A percentile compares a stretch with the other conserved stretches of the same genome.
Conservation (phyloP, 306 rosid species). For the Quercus ilex region DNA sequence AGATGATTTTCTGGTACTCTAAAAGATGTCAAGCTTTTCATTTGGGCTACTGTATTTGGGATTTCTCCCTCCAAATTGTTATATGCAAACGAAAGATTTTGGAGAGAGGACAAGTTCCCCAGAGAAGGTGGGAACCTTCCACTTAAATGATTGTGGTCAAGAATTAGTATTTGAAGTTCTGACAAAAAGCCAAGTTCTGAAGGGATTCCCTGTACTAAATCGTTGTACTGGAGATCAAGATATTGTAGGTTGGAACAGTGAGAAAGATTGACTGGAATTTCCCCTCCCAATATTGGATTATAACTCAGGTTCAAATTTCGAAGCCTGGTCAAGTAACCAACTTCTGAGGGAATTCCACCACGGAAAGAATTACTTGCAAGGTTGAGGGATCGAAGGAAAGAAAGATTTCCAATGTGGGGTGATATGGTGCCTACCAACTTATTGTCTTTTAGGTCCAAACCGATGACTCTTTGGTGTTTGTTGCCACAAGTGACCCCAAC, state of each 20-base stretch:
- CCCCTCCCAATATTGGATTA: not conserved
- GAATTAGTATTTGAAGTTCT: not conserved
- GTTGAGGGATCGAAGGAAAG: not conserved
- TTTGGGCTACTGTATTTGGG: not conserved
- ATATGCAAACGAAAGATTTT: not conserved
- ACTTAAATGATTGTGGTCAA: not conserved
- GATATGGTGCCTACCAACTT: slow-evolving; percentile 1
- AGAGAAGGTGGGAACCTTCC: not conserved
- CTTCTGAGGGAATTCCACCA: not conserved
- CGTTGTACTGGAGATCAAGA: not conserved
- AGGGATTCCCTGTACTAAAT: not conserved
- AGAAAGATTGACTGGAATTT: not conserved
- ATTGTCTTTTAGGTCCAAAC: not conserved
- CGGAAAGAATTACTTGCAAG: not conserved
- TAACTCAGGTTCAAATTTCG: not conserved
- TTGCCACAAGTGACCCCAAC: slow-evolving; percentile 7
- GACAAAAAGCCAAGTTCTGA: not conserved
- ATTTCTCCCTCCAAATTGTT: slow-evolving; percentile 1
- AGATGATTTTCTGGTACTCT: not conserved
- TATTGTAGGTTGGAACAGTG: not conserved
- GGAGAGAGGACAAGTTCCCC: not conserved
- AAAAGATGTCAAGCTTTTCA: not conserved
- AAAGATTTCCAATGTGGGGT: slow-evolving; percentile 3
- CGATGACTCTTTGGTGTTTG: slow-evolving; percentile 3
- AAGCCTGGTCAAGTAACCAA: not conserved